Evolutionary conservation across 2,329 filamentous ascomycete species (phyloP), one percentile per base, ranked within the genome.

Genomic region (Ophiosphaerella korrae): DNA sequence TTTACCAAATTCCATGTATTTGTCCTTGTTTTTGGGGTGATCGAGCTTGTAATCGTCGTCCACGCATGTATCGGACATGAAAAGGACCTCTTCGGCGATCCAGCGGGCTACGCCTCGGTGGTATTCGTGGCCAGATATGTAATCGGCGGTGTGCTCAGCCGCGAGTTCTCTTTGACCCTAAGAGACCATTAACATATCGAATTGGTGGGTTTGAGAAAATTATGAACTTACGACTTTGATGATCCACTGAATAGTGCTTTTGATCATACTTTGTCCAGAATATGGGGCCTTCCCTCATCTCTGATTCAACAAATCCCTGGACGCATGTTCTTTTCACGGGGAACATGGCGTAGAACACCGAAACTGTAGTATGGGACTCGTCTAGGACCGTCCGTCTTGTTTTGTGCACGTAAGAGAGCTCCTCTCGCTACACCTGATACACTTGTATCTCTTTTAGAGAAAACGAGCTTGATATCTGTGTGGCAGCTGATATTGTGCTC

Each of bases 351-450:
- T 1, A 52, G 32, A 2, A 61, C 40, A 2, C 55, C 55, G 12
- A 56, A 52, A 29, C 55, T 61, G 35, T 48, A 42, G 11, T 45
- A 39, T 7, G 52, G 49, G 1, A 47, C 47, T 21, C 53, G 45
- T 13, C 34, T 39, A 1, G 60, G 60, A 3, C 53, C 60, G 16
- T 44, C 12, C 0, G 38, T 26, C 32, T 62, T 61, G 44, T 60
- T 48, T 18, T 45, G 26, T n/a, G 58, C 45, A 7, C 58, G 52
- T 16, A 63, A 2, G 1, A 58, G 34, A 1, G 53, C 60, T 11
- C 60, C 60, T 8, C 34, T 53, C 13, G 60, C 60, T 3, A 63
- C 58, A 4, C 57, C 57, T 13, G 51, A 48, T 9, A 56, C 55
- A 23, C 53, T 43, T n/a, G n/a, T n/a, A n/a, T n/a, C n/a, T n/a